Base-by-base conservation (phyloP, 2,329 filamentous ascomycete species). In the Penicillium sp. region DNA sequence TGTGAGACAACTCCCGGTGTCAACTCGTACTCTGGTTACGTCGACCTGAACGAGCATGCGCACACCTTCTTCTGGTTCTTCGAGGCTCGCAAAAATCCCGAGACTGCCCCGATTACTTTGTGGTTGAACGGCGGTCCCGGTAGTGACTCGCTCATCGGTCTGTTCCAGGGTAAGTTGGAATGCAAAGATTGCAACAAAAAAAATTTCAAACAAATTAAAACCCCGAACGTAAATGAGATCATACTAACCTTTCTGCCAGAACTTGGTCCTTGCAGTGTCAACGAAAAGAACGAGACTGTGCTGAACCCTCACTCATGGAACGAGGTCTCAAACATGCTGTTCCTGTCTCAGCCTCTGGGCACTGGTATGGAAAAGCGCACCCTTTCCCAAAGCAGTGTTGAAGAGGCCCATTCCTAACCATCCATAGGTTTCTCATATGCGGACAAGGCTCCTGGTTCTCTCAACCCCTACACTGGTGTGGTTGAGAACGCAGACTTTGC, bases 281-380 rank as follows among this genome's bases (percentile, higher is more conserved):
- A 73, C 34, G 66, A 71, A 46, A 64, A 70, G 28, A 66, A 72
- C 43, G 64, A 72, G 12, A 68, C 73, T 11, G 66, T 69, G 54
- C 64, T 74, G 60, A 84, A 84, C 58, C 78, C 78, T 4, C 77
- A 81, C 66, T 75, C 75, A 7, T 84, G 79, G 78, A 81, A 75
- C 55, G 76, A 81, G 50, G 74, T 75, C 26, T 78, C 75, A 33
- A 83, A 82, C 59, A 68, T 84, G 64, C 67, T 84, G 8, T 84
- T 82, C 65, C 69, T 84, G 44, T 79, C 78, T 46, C 80, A 84
- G 63, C 81, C 81, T 8, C 68, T 79, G n/a, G 78, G 78, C 32
- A 74, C 76, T 27, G 80, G 79, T 69, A 64, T 45, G 12, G 13
- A 29, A 46, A 1, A 6, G 18, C 29, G 12, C 11, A n/a, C 28